Base-by-base conservation (phyloP, 2,329 filamentous ascomycete genomes). In the Paraphaeosphaeria sporulosa region DNA sequence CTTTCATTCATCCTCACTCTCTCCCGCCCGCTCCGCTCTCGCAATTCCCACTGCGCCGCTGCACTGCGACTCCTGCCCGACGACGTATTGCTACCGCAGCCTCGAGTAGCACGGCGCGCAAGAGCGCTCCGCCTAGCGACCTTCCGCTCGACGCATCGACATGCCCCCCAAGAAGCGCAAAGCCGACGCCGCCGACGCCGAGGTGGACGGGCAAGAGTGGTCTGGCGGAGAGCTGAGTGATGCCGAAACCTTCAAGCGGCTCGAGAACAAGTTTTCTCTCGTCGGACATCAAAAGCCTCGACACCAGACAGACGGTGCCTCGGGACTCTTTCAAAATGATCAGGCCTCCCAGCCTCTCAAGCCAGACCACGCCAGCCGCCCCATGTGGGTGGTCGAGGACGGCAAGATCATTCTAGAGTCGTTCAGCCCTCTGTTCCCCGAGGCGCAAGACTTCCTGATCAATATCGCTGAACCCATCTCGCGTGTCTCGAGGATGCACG, bases 391-490 rank as follows among this genome's bases (percentile, higher is more conserved):
- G 68, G 93, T 97, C 75, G 92, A 93, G 2, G 83, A 90, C 49
- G 93, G 92, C 38, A 89, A 90, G 64, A 95, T 98, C 73, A 95
- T 96, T 32, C 84, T 98, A 46, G 94, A 99, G 82, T 96, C 93
- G 69, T 98, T 97, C 81, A 94, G 92, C 55, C 91, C 94, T 2
- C 83, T 95, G 58, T 93, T 94, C 59, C 86, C 90, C 59, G 90
- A 94, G 72, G 94, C 93, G 0, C 93, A 97, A 75, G 93, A 97
- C 76, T 97, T 99, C 75, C 83, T 99, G 60, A 97, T 96, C 70
- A 97, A 95, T 49, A 94, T 99, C 68, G 92, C 94, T 64, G 94
- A 99, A 80, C 95, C 94, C 19, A 84, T 94, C 60, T 97, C 94
- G 38, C 89, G 94, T 61, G 94, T 95, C 59, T 91, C 89, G 5